These are phyloP conservation scores for Citrus sp. DNA, from an alignment of 345 rosid species.

Conservation along the genomic window DNA sequence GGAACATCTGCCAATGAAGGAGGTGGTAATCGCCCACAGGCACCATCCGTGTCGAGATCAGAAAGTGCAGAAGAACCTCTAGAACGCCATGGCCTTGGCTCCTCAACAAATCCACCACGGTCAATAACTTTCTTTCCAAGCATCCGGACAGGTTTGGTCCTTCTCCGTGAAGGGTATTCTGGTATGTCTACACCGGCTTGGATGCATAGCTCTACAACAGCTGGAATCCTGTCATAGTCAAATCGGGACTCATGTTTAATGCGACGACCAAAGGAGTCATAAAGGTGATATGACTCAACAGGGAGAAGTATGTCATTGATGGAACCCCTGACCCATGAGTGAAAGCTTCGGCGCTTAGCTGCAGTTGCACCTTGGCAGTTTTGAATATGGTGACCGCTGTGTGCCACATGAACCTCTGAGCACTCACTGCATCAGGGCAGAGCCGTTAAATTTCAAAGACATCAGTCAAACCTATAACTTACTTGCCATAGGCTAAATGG, in stretches of 20 bases:
- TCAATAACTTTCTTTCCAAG: constrained; percentile 69
- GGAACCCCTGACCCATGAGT: constrained; percentile 74
- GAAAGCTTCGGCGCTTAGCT: constrained; percentile 47
- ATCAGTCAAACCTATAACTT: background rate
- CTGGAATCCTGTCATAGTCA: constrained; percentile 82
- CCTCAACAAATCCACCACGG: constrained; percentile 61
- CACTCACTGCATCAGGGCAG: constrained; percentile 51
- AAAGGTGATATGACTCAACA: constrained; percentile 84
- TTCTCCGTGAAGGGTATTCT: constrained; percentile 79
- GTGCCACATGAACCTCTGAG: constrained; percentile 75
- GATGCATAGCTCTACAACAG: constrained; percentile 81
- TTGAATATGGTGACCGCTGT: constrained; percentile 58
- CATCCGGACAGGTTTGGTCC: constrained; percentile 70
- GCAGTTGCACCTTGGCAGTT: constrained; percentile 52
- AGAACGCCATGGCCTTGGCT: constrained; percentile 46
- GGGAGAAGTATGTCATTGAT: constrained; percentile 68
- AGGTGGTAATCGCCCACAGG: constrained; percentile 42
- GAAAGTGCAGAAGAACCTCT: constrained; percentile 45
- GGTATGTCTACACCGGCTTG: constrained; percentile 86
- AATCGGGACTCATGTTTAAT: constrained; percentile 75
- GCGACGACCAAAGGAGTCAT: constrained; percentile 80
- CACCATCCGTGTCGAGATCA: constrained; percentile 77
- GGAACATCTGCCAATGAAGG: constrained; percentile 51
- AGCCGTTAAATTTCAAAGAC: constrained; percentile 4
- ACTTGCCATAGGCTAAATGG: background rate